phyloP scores from a whole-genome alignment of 805 yeast species.

The Yarrowia yakushimensis region DNA sequence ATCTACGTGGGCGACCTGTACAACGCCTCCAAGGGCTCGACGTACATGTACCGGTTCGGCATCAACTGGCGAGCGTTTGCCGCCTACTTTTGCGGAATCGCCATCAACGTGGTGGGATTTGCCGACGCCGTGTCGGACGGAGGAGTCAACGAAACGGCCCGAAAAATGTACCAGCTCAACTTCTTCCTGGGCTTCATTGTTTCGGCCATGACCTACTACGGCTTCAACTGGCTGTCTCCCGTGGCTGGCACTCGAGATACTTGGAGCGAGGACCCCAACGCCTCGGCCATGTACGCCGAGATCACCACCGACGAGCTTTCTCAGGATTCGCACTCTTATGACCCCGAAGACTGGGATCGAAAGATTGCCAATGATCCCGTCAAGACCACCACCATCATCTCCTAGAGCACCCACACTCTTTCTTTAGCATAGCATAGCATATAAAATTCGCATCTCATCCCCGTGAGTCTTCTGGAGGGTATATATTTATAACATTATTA shows the following conservation, averaged over 20 bases:
- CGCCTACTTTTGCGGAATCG: conserved; percentile 76
- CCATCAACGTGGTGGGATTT: conserved; percentile 83
- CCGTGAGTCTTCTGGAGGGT: background rate
- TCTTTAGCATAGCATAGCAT: conserved; percentile 1
- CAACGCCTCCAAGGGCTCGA: conserved; percentile 43
- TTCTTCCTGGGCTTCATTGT: conserved; percentile 72
- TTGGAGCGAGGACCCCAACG: conserved; percentile 13
- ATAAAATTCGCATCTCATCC: background rate
- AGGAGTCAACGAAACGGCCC: conserved; percentile 79
- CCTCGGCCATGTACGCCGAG: conserved; percentile 9
- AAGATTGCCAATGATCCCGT: background rate
- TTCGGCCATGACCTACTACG: conserved; percentile 53
- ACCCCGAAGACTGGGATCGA: background rate
- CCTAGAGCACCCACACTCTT: background rate
- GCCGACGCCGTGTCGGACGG: conserved; percentile 65
- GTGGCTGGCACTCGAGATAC: conserved; percentile 26
- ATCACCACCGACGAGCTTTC: conserved; percentile 10
- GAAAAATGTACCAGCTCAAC: conserved; percentile 65
- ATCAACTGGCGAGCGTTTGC: conserved; percentile 79
- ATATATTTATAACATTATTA: background rate
- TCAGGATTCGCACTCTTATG: background rate
- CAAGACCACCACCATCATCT: background rate
- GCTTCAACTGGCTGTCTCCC: conserved; percentile 40
- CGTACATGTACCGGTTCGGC: conserved; percentile 66
- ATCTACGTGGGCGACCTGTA: conserved; percentile 64